A percentile compares a stretch with the other conserved stretches of the same genome.
Conservation (phyloP, 2,329 filamentous ascomycete genomes). For the Venturia asperata region DNA sequence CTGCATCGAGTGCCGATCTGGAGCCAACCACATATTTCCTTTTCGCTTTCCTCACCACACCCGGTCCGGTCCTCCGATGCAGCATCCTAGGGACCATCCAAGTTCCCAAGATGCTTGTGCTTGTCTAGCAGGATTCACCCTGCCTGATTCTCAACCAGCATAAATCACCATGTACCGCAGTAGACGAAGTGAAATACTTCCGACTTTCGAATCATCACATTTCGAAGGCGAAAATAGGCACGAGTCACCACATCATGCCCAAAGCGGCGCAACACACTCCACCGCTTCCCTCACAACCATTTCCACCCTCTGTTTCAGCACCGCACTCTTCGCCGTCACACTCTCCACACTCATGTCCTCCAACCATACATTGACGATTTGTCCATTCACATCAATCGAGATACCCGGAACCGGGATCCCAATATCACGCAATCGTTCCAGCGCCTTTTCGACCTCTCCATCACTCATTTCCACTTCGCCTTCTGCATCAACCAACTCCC, state of each 20-base stretch:
- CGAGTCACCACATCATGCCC: not conserved
- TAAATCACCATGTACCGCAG: too few species aligned
- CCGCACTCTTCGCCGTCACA: constrained; percentile 48
- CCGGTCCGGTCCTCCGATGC: too few species aligned
- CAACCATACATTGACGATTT: constrained; percentile 72
- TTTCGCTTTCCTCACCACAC: too few species aligned
- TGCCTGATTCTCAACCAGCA: too few species aligned
- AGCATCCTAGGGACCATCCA: too few species aligned
- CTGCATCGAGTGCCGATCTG: too few species aligned
- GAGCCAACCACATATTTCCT: too few species aligned
- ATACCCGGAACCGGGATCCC: constrained; percentile 90
- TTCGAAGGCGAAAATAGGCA: too few species aligned
- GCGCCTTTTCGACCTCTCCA: constrained; percentile 44
- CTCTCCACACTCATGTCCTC: constrained; percentile 90
- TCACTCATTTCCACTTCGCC: constrained; percentile 22
- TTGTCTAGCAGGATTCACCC: too few species aligned
- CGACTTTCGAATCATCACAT: too few species aligned
- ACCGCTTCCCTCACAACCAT: constrained; percentile 85
- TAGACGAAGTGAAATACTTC: too few species aligned
- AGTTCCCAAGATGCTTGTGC: too few species aligned
- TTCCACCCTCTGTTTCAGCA: constrained; percentile 74
- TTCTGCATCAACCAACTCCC: constrained; percentile 14
- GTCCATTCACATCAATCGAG: constrained; percentile 58
- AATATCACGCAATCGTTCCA: constrained; percentile 70
- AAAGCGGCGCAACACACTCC: constrained; percentile 56